These are phyloP conservation scores for Graphilbum fragrans DNA, from an alignment of 2,329 filamentous ascomycete genomes.

Conservation along the genomic window DNA sequence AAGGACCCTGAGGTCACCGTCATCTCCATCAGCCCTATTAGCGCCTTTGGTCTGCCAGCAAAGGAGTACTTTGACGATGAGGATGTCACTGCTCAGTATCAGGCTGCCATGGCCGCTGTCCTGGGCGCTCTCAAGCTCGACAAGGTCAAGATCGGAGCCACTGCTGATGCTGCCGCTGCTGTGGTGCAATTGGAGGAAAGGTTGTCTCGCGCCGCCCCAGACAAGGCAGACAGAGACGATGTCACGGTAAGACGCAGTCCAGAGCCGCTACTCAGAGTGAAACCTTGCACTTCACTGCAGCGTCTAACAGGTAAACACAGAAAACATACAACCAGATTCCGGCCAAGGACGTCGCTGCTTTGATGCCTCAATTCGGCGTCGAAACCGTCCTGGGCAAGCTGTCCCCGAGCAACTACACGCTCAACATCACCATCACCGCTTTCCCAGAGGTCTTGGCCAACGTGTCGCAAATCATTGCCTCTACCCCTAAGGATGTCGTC, in stretches of 20 bases:
- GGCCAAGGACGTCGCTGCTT: conserved; percentile 38
- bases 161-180: conserved; percentile 16
- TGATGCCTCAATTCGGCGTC: conserved; percentile 45
- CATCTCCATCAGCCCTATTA: conserved; percentile 27
- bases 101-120: conserved; percentile 26
- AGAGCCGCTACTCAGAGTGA: neutral
- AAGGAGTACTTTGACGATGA: conserved; percentile 49
- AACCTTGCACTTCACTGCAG: neutral
- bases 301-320: conserved; percentile 12
- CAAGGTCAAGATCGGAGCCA: conserved; percentile 10
- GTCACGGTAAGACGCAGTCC: conserved; percentile 9
- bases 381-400: conserved; percentile 37
- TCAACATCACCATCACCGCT: conserved; percentile 42
- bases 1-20: conserved; percentile 24
- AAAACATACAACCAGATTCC: conserved; percentile 55
- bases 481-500: conserved; percentile 41
- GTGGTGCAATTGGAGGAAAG: conserved; percentile 12
- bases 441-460: conserved; percentile 49
- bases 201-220: neutral
- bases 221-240: conserved; percentile 7
- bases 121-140: conserved; percentile 18
- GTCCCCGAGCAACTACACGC: conserved; percentile 34
- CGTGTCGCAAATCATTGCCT: conserved; percentile 40
- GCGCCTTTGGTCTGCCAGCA: conserved; percentile 46
- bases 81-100: conserved; percentile 38